Conservation (phyloP, 495 filamentous ascomycete species). For the Parachaetomium inaequale region DNA sequence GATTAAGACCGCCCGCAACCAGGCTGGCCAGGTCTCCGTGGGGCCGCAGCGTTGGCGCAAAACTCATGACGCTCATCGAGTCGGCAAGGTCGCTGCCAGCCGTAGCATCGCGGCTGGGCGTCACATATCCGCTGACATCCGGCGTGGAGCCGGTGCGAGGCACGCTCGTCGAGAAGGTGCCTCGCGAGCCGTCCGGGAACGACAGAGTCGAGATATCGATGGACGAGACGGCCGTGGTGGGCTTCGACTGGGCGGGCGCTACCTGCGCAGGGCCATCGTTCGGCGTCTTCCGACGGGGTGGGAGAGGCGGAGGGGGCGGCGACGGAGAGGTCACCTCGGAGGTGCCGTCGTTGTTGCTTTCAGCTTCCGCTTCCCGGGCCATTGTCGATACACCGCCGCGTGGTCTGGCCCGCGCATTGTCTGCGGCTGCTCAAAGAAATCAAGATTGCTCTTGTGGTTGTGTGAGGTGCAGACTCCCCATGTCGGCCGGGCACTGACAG, state of each 20-base stretch:
- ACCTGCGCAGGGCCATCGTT: slow-evolving; percentile 41
- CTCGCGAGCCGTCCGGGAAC: slow-evolving; percentile 62
- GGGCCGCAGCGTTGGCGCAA: slow-evolving; percentile 67
- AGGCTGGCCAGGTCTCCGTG: slow-evolving; percentile 79
- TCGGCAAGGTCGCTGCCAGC: slow-evolving; percentile 62
- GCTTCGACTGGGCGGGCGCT: slow-evolving; percentile 53
- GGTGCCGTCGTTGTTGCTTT: slow-evolving; percentile 10
- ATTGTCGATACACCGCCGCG: slow-evolving; percentile 23
- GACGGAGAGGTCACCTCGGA: slow-evolving; percentile 7
- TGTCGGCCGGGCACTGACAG: neutral
- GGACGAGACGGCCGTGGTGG: slow-evolving; percentile 78
- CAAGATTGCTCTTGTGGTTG: neutral
- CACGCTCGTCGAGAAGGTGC: slow-evolving; percentile 53
- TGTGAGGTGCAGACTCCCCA: neutral
- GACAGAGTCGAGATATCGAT: slow-evolving; percentile 71
- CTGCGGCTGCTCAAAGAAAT: neutral
- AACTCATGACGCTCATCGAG: slow-evolving; percentile 77
- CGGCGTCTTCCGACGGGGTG: slow-evolving; percentile 51
- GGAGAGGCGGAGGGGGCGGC: slow-evolving; percentile 50
- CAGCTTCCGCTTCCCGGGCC: slow-evolving; percentile 25
- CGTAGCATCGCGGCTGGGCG: slow-evolving; percentile 29
- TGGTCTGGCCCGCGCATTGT: slow-evolving; percentile 23
- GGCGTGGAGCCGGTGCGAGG: slow-evolving; percentile 37
- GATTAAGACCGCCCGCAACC: slow-evolving; percentile 62
- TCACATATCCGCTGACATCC: slow-evolving; percentile 30